phyloP scores from a whole-genome alignment of 1,284 basidiomycete genomes.

The Amylostereum areolatum region DNA sequence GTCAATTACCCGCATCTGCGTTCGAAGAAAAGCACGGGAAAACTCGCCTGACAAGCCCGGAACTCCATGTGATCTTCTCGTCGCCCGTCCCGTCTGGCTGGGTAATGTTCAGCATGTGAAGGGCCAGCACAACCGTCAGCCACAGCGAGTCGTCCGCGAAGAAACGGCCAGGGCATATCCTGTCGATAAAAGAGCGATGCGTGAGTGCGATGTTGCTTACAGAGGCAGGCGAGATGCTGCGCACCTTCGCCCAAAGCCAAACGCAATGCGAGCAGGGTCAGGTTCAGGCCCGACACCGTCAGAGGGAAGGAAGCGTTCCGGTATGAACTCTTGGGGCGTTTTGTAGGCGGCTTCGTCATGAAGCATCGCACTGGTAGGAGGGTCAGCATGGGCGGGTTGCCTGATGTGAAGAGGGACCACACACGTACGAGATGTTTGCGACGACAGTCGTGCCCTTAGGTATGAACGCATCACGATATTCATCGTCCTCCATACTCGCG shows the following conservation, averaged over 20 bases:
- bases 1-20: too few relatives aligned
- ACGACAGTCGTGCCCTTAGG: conserved; percentile 17
- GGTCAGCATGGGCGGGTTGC: conserved; percentile 2
- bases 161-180: neutral
- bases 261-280: conserved; percentile 11
- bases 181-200: neutral
- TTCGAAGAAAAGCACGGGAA: too few relatives aligned
- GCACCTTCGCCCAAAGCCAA: conserved; percentile 16
- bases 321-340: conserved; percentile 21
- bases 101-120: neutral
- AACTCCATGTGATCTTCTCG: too few relatives aligned
- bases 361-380: conserved; percentile 4
- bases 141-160: neutral
- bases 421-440: conserved; percentile 32
- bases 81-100: too few relatives aligned
- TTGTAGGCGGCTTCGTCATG: conserved; percentile 15
- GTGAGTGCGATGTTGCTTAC: neutral
- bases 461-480: neutral
- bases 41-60: too few relatives aligned
- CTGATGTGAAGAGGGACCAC: conserved; percentile 18
- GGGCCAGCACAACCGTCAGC: neutral
- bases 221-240: neutral
- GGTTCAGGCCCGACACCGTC: conserved; percentile 8
- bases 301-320: conserved; percentile 18
- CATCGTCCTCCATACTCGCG: neutral